Conservation (phyloP, 257 asterid genomes). For the Linderniella brevidens region DNA sequence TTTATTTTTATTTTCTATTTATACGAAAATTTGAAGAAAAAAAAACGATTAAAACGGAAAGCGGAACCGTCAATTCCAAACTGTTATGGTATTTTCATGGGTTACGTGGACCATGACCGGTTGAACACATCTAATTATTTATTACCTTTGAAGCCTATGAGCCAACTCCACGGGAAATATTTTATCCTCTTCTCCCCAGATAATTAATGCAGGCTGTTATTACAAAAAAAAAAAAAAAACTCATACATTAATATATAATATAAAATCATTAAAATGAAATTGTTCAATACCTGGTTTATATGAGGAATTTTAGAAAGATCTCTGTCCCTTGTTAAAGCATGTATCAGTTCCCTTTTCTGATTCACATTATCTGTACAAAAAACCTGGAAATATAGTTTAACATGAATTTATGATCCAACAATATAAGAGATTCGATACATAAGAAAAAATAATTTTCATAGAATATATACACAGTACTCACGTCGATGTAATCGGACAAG, state of each 20-base stretch:
- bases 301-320: conserved; percentile 34
- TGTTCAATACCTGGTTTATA: conserved; percentile 34
- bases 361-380: conserved; percentile 49
- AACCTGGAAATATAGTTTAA: too few relatives aligned
- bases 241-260: not conserved
- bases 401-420: too few relatives aligned
- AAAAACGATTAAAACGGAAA: too few relatives aligned
- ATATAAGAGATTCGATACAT: too few relatives aligned
- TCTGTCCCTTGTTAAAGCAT: conserved; percentile 46
- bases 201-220: conserved; percentile 52
- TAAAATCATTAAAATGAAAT: not conserved
- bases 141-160: conserved; percentile 49
- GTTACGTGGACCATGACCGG: not conserved
- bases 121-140: not conserved
- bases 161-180: conserved; percentile 74
- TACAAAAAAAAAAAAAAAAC: not conserved
- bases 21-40: too few relatives aligned
- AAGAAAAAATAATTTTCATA: too few relatives aligned
- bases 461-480: conserved; percentile 17
- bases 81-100: not conserved
- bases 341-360: conserved; percentile 56
- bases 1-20: too few relatives aligned
- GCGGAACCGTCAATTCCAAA: not conserved
- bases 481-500: conserved; percentile 76
- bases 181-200: conserved; percentile 81